Conservation (phyloP, 805 yeast genomes). For the Candida succiphila region DNA sequence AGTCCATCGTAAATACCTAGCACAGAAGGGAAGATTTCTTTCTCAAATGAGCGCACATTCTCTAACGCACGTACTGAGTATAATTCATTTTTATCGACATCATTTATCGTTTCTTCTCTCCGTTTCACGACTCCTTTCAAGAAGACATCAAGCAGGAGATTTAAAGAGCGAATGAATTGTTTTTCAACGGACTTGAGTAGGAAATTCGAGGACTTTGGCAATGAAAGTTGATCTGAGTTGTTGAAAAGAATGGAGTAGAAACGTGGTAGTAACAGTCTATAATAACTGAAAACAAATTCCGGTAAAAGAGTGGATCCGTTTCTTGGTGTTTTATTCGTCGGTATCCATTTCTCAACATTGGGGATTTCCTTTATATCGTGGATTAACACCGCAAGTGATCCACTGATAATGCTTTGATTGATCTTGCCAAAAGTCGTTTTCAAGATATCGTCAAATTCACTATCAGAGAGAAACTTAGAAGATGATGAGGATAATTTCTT, state of each 20-base stretch:
- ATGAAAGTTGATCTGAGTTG: conserved; percentile 3
- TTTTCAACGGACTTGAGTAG: conserved; percentile 19
- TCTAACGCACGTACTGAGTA: conserved; percentile 31
- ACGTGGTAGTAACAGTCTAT: conserved; percentile 8
- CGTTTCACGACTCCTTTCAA: conserved; percentile 32
- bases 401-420: conserved; percentile 16
- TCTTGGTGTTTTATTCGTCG: conserved; percentile 15
- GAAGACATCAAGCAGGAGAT: conserved; percentile 30
- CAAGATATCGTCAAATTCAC: not conserved
- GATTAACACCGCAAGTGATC: conserved; percentile 15
- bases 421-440: conserved; percentile 4
- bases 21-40: conserved; percentile 35
- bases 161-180: conserved; percentile 25
- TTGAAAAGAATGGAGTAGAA: not conserved
- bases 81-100: conserved; percentile 10
- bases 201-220: conserved; percentile 22
- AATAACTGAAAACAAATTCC: conserved; percentile 26
- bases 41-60: conserved; percentile 40
- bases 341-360: conserved; percentile 29
- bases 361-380: conserved; percentile 8
- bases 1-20: conserved; percentile 38
- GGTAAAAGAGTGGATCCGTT: conserved; percentile 30
- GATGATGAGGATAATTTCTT: conserved; percentile 26
- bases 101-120: conserved; percentile 3
- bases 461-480: not conserved